Conservation (phyloP, 495 filamentous ascomycete species). For the Hypoxylon fuscum region DNA sequence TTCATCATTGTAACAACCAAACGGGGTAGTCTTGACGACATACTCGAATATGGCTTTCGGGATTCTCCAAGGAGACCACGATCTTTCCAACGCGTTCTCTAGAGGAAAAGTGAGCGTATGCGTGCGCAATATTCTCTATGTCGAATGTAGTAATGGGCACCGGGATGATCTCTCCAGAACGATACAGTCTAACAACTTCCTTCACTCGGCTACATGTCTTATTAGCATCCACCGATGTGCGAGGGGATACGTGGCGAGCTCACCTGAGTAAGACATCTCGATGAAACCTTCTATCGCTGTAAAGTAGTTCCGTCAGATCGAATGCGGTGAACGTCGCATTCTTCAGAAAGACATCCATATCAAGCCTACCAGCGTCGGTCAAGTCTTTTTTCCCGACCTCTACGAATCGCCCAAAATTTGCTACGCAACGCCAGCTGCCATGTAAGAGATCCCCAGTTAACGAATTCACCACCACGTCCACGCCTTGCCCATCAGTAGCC, state of each 20-base stretch:
- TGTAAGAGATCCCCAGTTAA: constrained; percentile 56
- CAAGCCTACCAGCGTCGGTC: no score
- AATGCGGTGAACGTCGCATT: no score
- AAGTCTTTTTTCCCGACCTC: constrained; percentile 56
- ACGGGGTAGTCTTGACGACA: no score
- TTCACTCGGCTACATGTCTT: constrained; percentile 1
- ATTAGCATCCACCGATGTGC: no score
- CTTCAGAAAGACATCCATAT: no score
- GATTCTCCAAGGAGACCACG: constrained; percentile 49
- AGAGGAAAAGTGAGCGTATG: constrained; percentile 27
- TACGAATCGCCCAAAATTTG: constrained; percentile 60
- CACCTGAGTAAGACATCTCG: not conserved
- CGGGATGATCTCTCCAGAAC: constrained; percentile 9
- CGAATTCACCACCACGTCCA: constrained; percentile 62
- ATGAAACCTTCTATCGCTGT: not conserved
- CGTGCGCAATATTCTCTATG: constrained; percentile 17
- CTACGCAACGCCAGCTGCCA: constrained; percentile 58
- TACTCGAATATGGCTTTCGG: constrained; percentile 24
- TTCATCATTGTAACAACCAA: no score
- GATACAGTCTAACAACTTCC: constrained; percentile 21
- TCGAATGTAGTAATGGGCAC: constrained; percentile 17
- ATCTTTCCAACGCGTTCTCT: constrained; percentile 60
- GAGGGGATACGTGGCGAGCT: no score
- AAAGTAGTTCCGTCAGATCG: constrained; percentile 6
- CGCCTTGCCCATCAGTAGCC: constrained; percentile 55